Evolutionary conservation across 1,284 basidiomycete species (phyloP).

Genomic region (Cystobasidium pallidum): DNA sequence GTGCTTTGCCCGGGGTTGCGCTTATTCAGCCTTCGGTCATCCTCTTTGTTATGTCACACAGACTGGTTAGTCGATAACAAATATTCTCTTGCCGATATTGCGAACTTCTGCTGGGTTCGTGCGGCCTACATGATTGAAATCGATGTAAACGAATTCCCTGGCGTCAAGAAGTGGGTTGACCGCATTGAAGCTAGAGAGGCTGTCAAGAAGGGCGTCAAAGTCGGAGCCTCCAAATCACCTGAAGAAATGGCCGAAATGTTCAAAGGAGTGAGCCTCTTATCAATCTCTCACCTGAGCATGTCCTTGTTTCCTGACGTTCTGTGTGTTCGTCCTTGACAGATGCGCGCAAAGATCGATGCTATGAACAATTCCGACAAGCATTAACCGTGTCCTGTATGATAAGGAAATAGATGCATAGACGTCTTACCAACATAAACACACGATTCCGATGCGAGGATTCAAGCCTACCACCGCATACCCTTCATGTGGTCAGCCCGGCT

Average conservation of each 20-base stretch:
- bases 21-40: background rate
- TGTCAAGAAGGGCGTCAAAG: conserved; percentile 46
- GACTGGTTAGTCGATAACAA: conserved; percentile 43
- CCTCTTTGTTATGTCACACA: background rate
- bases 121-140: conserved; percentile 37
- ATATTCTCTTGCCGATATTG: conserved; percentile 46
- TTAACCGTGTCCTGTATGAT: background rate
- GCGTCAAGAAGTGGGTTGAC: conserved; percentile 48
- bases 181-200: conserved; percentile 47
- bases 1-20: too few relatives aligned
- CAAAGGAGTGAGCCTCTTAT: conserved; percentile 7
- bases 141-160: conserved; percentile 35
- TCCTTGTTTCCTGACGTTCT: too few relatives aligned
- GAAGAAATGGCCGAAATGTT: conserved; percentile 42
- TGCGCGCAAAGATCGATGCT: conserved; percentile 39
- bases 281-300: background rate
- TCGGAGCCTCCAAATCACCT: conserved; percentile 37
- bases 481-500: too few relatives aligned
- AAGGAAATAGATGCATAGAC: too few relatives aligned
- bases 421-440: too few relatives aligned
- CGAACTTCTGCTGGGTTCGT: conserved; percentile 40
- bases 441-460: too few relatives aligned
- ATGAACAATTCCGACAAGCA: conserved; percentile 42
- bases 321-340: conserved; percentile 10
- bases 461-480: too few relatives aligned